These are phyloP conservation scores for Hibiscus mutabilis DNA, from an alignment of 345 rosid genomes.

Conservation along the genomic window DNA sequence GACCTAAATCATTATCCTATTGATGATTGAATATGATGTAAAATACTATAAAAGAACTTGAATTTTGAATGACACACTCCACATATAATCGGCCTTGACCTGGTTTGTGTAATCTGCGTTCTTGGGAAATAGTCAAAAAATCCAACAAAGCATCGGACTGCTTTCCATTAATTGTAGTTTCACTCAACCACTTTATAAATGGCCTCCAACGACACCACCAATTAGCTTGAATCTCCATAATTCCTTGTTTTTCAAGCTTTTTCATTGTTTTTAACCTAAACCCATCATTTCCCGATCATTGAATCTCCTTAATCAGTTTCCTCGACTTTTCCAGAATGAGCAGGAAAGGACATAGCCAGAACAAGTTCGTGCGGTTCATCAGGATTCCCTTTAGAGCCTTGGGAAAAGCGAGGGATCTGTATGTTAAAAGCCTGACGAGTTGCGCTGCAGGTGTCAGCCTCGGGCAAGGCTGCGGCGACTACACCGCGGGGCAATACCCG, in stretches of 20 bases:
- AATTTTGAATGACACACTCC: background rate
- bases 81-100: background rate
- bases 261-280: background rate
- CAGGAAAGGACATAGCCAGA: conserved; percentile 20
- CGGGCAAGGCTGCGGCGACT: background rate
- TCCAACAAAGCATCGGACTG: background rate
- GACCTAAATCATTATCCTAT: too few relatives aligned
- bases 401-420: conserved; percentile 46
- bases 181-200: background rate
- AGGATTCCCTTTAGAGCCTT: conserved; percentile 30
- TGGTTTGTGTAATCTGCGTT: background rate
- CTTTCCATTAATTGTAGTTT: background rate
- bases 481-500: background rate
- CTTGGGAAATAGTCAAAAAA: background rate
- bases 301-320: background rate
- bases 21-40: too few relatives aligned
- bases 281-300: background rate
- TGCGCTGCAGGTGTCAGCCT: conserved; percentile 21
- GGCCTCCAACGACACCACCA: background rate
- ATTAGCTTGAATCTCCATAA: background rate
- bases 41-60: background rate
- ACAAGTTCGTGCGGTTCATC: conserved; percentile 33
- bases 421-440: conserved; percentile 40
- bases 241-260: background rate
- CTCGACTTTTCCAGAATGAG: conserved; percentile 15